Base-by-base conservation (phyloP, 148 eudicot genomes). In the Pharnaceum exiguum region DNA sequence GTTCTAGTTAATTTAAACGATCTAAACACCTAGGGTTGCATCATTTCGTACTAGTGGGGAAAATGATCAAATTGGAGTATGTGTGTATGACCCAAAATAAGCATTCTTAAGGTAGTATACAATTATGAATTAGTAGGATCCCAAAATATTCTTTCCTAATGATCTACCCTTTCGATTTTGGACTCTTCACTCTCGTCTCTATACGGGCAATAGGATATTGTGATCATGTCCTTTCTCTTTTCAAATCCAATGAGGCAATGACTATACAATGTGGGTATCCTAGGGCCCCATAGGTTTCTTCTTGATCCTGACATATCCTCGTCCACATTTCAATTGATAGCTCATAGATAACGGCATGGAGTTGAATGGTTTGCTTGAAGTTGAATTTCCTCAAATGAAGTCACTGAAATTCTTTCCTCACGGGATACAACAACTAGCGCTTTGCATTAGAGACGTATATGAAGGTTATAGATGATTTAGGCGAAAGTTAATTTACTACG, bases 61-160 rank as follows among this genome's bases (percentile, higher is more conserved):
- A 57, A 39, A 66, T 66, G 70, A 66, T 66, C 40, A 39, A 36
- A 28, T 33, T 32, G 48, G 56, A n/a, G n/a, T n/a, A n/a, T n/a
- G n/a, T n/a, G n/a, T n/a, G n/a, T n/a, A n/a, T n/a, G n/a, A 11
- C 35, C 57, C 46, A 39, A 62, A 28, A 7, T 28, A 4, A 51
- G 39, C 37, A 13, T 17, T 8, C 2, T 61, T 61, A 38, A 12
- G 47, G 36, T 42, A n/a, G 50, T 30, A 21, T 7, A 26, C 55
- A 47, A 57, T 57, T 15, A 66, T 50, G 37, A 57, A 37, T 23
- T 38, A 28, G 27, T 29, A 50, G 51, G 66, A 68, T 68, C 71
- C 71, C 71, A 37, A 68, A 26, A 68, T 51, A 59, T 68, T 51
- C 71, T 9, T 13, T 6, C 2, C n/a, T 28, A 7, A 15, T n/a